phyloP scores from a whole-genome alignment of 1,139 yeast genomes.

The Suhomyces kunorum region DNA sequence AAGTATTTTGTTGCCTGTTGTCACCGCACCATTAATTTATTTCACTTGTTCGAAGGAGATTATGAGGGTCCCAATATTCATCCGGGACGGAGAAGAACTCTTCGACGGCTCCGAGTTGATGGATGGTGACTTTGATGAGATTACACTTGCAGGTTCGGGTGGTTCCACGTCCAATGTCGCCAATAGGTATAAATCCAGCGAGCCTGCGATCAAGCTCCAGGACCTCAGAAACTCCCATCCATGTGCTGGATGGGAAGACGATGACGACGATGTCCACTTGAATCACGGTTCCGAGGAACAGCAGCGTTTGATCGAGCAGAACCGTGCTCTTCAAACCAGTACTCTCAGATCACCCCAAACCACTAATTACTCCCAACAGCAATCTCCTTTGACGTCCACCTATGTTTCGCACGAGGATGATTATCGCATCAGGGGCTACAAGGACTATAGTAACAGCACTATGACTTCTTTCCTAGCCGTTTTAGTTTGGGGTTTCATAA shows the following conservation, averaged over 20 bases:
- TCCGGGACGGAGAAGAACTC: constrained; percentile 34
- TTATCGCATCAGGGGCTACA: constrained; percentile 36
- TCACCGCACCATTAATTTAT: constrained; percentile 84
- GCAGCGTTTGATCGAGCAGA: constrained; percentile 2
- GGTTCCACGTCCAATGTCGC: constrained; percentile 4
- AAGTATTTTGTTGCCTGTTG: constrained; percentile 81
- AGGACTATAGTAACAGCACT: constrained; percentile 57
- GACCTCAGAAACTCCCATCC: constrained; percentile 48
- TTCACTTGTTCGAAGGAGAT: constrained; percentile 74
- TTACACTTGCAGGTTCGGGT: constrained; percentile 6
- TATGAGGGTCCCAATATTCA: constrained; percentile 69
- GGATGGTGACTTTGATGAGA: constrained; percentile 20
- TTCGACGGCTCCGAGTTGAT: constrained; percentile 16
- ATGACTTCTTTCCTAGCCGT: constrained; percentile 46
- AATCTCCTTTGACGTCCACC: not conserved
- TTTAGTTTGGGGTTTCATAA: constrained; percentile 53
- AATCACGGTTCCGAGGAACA: constrained; percentile 16
- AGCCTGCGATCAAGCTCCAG: constrained; percentile 47
- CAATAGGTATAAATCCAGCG: constrained; percentile 33
- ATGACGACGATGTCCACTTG: constrained; percentile 27
- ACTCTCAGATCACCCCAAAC: not conserved
- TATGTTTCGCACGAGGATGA: constrained; percentile 6
- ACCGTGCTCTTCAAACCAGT: not conserved
- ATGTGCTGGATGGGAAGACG: constrained; percentile 49
- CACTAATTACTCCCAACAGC: not conserved